phyloP scores from a whole-genome alignment of 495 filamentous ascomycete species.

The Hypoxylon fragiforme region DNA sequence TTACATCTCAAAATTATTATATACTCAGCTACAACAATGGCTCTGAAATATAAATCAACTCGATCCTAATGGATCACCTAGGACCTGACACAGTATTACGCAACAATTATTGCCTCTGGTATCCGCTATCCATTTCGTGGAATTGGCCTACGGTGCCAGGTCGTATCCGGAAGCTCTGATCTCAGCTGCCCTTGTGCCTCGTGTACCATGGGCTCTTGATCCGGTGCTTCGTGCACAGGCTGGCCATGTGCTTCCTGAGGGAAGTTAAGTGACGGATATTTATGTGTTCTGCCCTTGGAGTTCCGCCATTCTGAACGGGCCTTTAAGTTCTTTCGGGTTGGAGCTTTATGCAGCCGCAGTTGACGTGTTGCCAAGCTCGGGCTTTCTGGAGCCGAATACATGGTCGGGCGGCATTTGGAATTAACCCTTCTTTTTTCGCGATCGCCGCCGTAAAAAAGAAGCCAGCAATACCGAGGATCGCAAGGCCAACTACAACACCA shows the following conservation, averaged over 20 bases:
- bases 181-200: constrained; percentile 34
- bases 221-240: constrained; percentile 28
- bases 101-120: constrained; percentile 3
- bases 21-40: no score
- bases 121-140: constrained; percentile 46
- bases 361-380: constrained; percentile 40
- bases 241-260: constrained; percentile 27
- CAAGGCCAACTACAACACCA: constrained; percentile 41
- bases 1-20: no score
- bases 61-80: no score
- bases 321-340: constrained; percentile 36
- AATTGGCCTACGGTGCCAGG: constrained; percentile 47
- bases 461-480: constrained; percentile 36
- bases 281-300: constrained; percentile 17
- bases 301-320: constrained; percentile 31
- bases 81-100: no score
- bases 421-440: constrained; percentile 5
- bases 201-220: constrained; percentile 15
- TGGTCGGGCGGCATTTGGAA: background rate
- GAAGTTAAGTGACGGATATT: constrained; percentile 7
- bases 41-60: no score
- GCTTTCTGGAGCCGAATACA: constrained; percentile 32
- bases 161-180: constrained; percentile 33
- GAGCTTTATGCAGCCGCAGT: constrained; percentile 34
- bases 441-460: constrained; percentile 41